Conservation (phyloP, 129 eudicot genomes). For the Ambrosia trifida region DNA sequence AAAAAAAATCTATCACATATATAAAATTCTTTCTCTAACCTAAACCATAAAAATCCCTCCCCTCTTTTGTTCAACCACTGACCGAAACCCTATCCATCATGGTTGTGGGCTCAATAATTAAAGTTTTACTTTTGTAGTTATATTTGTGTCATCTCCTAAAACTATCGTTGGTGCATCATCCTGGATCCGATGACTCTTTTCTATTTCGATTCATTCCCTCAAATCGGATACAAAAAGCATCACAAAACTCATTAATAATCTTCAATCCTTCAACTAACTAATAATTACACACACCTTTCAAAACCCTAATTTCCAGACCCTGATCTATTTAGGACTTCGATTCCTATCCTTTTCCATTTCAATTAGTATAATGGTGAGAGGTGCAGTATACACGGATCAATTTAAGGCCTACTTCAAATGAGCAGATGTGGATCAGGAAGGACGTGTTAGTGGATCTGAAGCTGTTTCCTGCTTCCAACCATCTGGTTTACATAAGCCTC, state of each 20-base stretch:
- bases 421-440: conserved; percentile 93
- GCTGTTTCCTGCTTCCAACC: conserved; percentile 80
- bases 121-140: conserved; percentile 9
- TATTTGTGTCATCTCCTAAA: conserved; percentile 13
- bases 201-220: conserved; percentile 11
- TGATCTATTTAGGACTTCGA: conserved; percentile 20
- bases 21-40: too few relatives aligned
- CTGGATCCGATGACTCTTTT: conserved; percentile 30
- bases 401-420: conserved; percentile 74
- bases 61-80: too few relatives aligned
- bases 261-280: conserved; percentile 14
- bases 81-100: too few relatives aligned
- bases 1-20: too few relatives aligned
- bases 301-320: conserved; percentile 27
- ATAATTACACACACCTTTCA: too few relatives aligned
- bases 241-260: conserved; percentile 21
- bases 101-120: conserved; percentile 17
- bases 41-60: too few relatives aligned
- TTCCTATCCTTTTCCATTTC: conserved; percentile 11
- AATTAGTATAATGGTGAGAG: conserved; percentile 52
- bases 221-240: conserved; percentile 14
- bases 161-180: conserved; percentile 16
- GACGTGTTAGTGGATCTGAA: conserved; percentile 81
- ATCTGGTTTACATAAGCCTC: conserved; percentile 63
- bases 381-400: conserved; percentile 51